Evolutionary conservation across 1,139 yeast species (phyloP), one percentile per base, ranked within the genome.

Genomic region (Eremothecium cymbalariae): DNA sequence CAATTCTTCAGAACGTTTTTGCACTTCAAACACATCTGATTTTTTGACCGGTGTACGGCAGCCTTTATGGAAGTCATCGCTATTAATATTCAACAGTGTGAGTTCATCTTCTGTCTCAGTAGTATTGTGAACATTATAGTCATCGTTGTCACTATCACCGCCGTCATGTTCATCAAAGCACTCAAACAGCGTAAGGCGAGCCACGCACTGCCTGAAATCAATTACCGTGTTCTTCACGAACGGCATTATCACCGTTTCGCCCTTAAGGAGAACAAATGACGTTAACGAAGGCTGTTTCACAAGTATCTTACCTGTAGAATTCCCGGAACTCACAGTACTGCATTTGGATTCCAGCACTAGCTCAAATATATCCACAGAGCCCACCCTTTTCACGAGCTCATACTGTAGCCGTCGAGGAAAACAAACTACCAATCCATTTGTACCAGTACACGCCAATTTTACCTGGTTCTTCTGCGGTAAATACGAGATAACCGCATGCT

Each of bases 211-310:
- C 43, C 77, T 70, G 34, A 79, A 66, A 52, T 78, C 82, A 38
- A 79, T 49, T 26, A 73, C 57, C 7, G 77, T 62, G 33, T 72
- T 72, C 39, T 64, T 57, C 34, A 74, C 62, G 38, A 66, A 64
- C 2, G 85, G 86, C 52, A 80, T 59, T 2, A 64, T 59, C 12
- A 77, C 64, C 4, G 69, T 62, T 54, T 80, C 88, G 40, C 64
- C 66, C 36, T 69, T 64, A 39, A 68, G 60, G 34, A 80, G 65
- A 26, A 68, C 66, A 42, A 80, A 72, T 40, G 78, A 80, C 3
- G 83, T 74, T 46, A 52, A 31, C 3, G 37, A 34, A 2, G 38
- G 37, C 7, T 42, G 37, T 9, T 43, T 46, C 6, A 46, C 41
- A 8, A 51, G 29, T n/a, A 44, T 44, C 14, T 50, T 48, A 8